Conservation (phyloP, 2,329 filamentous ascomycete species). For the Fusarium nisikadoi region DNA sequence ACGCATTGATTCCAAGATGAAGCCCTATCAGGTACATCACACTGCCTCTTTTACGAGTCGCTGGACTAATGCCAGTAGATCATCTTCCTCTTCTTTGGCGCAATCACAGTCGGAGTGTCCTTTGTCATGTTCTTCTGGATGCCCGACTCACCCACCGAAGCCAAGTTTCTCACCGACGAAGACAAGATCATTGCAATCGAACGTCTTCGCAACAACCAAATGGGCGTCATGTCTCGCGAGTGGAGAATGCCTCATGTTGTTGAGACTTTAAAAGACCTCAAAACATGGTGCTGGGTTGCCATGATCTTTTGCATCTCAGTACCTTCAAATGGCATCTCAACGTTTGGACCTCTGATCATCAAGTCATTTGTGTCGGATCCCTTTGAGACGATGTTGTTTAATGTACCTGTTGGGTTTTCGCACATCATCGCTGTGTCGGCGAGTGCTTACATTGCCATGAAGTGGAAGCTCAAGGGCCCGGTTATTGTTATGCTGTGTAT, state of each 20-base stretch:
- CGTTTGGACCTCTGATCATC: conserved; percentile 70
- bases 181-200: conserved; percentile 66
- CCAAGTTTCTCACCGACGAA: conserved; percentile 60
- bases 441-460: conserved; percentile 65
- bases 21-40: conserved; percentile 58
- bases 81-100: conserved; percentile 65
- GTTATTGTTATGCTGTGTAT: conserved; percentile 65
- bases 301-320: conserved; percentile 66
- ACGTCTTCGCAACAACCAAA: conserved; percentile 64
- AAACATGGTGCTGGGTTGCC: conserved; percentile 69
- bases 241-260: conserved; percentile 63
- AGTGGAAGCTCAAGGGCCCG: conserved; percentile 65
- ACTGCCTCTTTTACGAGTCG: accelerated
- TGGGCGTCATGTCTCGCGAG: conserved; percentile 62
- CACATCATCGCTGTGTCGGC: conserved; percentile 69
- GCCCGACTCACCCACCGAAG: conserved; percentile 62
- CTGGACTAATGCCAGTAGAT: conserved; percentile 44
- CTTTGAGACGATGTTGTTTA: conserved; percentile 68
- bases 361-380: conserved; percentile 67
- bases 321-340: conserved; percentile 66
- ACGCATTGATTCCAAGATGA: conserved; percentile 60
- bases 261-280: conserved; percentile 66
- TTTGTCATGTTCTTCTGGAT: conserved; percentile 58
- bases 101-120: conserved; percentile 60
- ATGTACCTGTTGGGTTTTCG: conserved; percentile 69